Conservation (phyloP, 306 rosid species). For the Potentilla sterilis region DNA sequence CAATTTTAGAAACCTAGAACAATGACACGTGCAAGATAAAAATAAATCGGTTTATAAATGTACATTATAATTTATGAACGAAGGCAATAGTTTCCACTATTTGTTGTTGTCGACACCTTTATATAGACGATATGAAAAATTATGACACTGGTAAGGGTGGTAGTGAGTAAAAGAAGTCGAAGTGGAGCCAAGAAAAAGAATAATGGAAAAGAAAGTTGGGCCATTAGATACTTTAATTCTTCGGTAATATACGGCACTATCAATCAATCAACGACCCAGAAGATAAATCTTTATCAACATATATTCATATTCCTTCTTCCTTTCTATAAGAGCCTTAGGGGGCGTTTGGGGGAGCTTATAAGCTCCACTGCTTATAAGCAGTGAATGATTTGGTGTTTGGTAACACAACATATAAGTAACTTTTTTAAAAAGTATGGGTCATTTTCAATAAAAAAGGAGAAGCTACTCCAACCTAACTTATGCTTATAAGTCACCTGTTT, state of each 20-base stretch:
- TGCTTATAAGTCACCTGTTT: too few species aligned
- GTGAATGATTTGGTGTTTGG: too few species aligned
- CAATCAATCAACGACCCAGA: constrained; percentile 24
- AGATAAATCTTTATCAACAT: background rate
- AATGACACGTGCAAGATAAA: too few species aligned
- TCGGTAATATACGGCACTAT: constrained; percentile 26
- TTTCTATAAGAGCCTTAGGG: constrained; percentile 13
- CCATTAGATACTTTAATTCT: constrained; percentile 22
- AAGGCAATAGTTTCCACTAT: background rate
- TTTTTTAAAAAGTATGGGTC: too few species aligned
- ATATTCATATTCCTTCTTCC: constrained; percentile 5
- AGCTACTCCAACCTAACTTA: too few species aligned
- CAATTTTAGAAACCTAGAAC: too few species aligned
- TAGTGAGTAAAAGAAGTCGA: background rate
- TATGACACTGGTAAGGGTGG: background rate
- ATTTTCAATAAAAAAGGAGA: too few species aligned
- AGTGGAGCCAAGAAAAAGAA: background rate
- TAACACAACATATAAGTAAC: too few species aligned
- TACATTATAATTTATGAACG: too few species aligned
- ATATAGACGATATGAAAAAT: background rate
- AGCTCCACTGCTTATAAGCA: too few species aligned
- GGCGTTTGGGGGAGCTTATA: too few species aligned
- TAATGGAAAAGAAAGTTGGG: constrained; percentile 3
- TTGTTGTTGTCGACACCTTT: background rate
- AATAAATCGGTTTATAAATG: too few species aligned